Conservation (phyloP, 208 protist genomes). For the Trypanosoma conorhini region DNA sequence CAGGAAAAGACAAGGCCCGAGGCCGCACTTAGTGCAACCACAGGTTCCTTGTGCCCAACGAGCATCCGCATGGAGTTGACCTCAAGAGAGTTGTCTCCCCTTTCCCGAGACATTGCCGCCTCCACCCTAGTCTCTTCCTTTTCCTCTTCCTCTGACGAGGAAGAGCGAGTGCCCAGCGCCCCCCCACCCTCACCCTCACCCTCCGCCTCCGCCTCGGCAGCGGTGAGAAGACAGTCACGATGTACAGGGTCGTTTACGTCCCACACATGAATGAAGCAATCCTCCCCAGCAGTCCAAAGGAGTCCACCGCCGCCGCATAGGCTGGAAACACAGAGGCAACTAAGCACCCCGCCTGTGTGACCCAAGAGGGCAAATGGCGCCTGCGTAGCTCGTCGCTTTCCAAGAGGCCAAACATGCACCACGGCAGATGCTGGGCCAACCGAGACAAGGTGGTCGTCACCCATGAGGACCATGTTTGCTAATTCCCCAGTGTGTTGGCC, state of each 20-base stretch:
- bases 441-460: conserved; percentile 13
- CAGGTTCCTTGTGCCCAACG: conserved; percentile 18
- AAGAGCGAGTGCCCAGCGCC: background rate
- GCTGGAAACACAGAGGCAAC: conserved; percentile 1
- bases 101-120: conserved; percentile 3
- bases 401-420: conserved; percentile 16
- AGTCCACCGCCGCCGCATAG: background rate
- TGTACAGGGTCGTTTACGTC: conserved; percentile 14
- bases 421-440: conserved; percentile 7
- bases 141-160: background rate
- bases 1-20: conserved; percentile 22
- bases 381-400: background rate
- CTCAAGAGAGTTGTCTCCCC: conserved; percentile 16
- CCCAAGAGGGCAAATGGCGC: conserved; percentile 9
- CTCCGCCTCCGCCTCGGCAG: too few species aligned
- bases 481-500: conserved; percentile 17
- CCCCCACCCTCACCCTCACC: background rate
- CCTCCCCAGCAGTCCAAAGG: conserved; percentile 27
- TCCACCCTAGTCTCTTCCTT: background rate
- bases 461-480: background rate
- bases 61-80: conserved; percentile 20
- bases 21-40: conserved; percentile 9
- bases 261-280: conserved; percentile 26
- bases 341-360: conserved; percentile 20
- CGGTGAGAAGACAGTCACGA: conserved; percentile 1